Conservation (phyloP, 805 yeast species). For the Ogataea glucozyma region DNA sequence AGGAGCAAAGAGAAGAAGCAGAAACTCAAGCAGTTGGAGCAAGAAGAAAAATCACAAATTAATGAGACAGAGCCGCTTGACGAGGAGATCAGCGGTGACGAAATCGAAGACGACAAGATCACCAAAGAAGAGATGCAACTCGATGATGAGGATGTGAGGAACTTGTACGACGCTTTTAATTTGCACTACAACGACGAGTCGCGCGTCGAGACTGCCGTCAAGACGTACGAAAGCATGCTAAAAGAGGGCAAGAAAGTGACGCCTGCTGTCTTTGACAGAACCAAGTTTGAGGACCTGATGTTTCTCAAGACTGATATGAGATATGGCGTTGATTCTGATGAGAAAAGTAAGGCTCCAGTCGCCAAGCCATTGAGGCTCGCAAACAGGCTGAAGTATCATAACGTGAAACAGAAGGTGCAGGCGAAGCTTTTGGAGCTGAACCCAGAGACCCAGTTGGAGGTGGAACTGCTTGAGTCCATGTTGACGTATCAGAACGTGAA, state of each 20-base stretch:
- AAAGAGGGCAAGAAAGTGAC: constrained; percentile 15
- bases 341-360: background rate
- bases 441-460: constrained; percentile 45
- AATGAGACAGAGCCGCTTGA: constrained; percentile 10
- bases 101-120: constrained; percentile 19
- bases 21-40: constrained; percentile 6
- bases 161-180: constrained; percentile 67
- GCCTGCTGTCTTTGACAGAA: constrained; percentile 2
- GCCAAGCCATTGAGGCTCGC: constrained; percentile 11
- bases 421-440: constrained; percentile 36
- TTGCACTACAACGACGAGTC: constrained; percentile 64
- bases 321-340: constrained; percentile 13
- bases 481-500: constrained; percentile 72
- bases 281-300: constrained; percentile 20
- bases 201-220: constrained; percentile 36
- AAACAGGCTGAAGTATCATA: constrained; percentile 33
- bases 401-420: constrained; percentile 50
- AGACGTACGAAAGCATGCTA: constrained; percentile 23
- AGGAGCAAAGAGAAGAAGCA: constrained; percentile 23
- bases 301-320: constrained; percentile 38
- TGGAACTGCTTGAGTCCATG: constrained; percentile 59
- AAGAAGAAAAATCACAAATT: constrained; percentile 4
- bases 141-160: constrained; percentile 32
- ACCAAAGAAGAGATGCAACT: constrained; percentile 43
- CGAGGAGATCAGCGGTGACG: constrained; percentile 9